Evolutionary conservation across 257 asterid genomes (phyloP), one percentile per base, ranked within the genome.

Genomic region (Salvia miltiorrhiza): DNA sequence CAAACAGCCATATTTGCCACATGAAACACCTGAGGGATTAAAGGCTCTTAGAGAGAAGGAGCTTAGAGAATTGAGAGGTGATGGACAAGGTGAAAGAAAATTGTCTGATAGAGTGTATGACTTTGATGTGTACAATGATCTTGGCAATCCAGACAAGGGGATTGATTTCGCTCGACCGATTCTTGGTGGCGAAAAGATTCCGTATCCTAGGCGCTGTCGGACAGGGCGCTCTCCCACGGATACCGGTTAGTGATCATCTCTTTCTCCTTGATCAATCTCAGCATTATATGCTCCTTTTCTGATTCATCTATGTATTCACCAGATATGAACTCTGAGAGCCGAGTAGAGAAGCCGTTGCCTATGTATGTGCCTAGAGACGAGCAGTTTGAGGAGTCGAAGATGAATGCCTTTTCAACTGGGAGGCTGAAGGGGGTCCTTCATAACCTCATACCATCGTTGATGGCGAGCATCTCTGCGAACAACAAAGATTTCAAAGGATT

Each of bases 281-380:
- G 14, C 30, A 32, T 59, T 37, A 28, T 39, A 11, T 26, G 23
- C 45, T 17, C 19, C 4, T 14, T n/a, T 41, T 37, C 60, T 70
- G 44, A 73, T 59, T 49, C 54, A 50, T 43, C 53, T 41, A 28
- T 20, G 2, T 72, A 9, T 48, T 4, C 23, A 52, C 40, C 78
- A 91, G 99, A 87, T 85, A 30, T 86, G 65, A 63, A 71, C 20
- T 79, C 86, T 3, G 98, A 94, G 84, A 89, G 97, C 73, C 82
- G 98, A 47, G 92, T 94, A 65, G 99, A 94, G 90, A 94, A 91
- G 88, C 99, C 97, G 54, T 58, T 70, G 76, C 99, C 97, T 1
- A 77, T 85, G 85, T 94, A 89, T 30, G 99, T 94, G 64, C 99
- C 99, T 0, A 84, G 98, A 50, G 99, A 94, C 67, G 99, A 91